Base-by-base conservation (phyloP, 164 flowering plant species). In the Euptelea pleiosperma region DNA sequence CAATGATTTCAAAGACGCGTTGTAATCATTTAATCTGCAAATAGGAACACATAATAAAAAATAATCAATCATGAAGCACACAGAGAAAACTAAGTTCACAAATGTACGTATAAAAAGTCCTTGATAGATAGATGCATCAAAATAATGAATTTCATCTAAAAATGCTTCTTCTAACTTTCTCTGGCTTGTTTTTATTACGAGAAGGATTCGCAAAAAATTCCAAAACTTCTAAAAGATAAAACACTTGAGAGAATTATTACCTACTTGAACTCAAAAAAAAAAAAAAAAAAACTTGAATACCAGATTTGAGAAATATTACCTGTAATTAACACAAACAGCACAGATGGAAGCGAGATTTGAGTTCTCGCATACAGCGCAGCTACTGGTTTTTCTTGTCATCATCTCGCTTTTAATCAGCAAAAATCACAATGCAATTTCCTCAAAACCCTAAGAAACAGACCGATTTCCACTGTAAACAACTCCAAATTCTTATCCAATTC, bases 11-110 rank as follows among this genome's bases (percentile, higher is more conserved):
- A 91, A 60, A 19, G 69, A 65, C 19, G 58, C 39, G 31, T 67
- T 67, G 57, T 85, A 84, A 47, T 88, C 91, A 74, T 75, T 82
- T 63, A 89, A 74, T 68, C 98, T 92, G 83, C 77, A 49, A 52
- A 34, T 16, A 52, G 3, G 14, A 29, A 12, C 14, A 22, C 14
- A 24, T 15, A 39, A 30, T 8, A 49, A 52, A 5, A 43, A 61
- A 26, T 43, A 52, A 39, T 19, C 10, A 9, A 29, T 21, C n/a
- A n/a, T n/a, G n/a, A n/a, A n/a, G n/a, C n/a, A n/a, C n/a, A n/a
- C n/a, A n/a, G n/a, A n/a, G n/a, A n/a, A n/a, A n/a, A n/a, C n/a
- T n/a, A n/a, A n/a, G n/a, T n/a, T n/a, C n/a, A n/a, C n/a, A n/a
- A n/a, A n/a, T n/a, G n/a, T n/a, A n/a, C n/a, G n/a, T n/a, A n/a